A percentile compares a stretch with the other conserved stretches of the same genome.
Conservation (phyloP, 495 filamentous ascomycete genomes). For the Cladorrhinum samala region DNA sequence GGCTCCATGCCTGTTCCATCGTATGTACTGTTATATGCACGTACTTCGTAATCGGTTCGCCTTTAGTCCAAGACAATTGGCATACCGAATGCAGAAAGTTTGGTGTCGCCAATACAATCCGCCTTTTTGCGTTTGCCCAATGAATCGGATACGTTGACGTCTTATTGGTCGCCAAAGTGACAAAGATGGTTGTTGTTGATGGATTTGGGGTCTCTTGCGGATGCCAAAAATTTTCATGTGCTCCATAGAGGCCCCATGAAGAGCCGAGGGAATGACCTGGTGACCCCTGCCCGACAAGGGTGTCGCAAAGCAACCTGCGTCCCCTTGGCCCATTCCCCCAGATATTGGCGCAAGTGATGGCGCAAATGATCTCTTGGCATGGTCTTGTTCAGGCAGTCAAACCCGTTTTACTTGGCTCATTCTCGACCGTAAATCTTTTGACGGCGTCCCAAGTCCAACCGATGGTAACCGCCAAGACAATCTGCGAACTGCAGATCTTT, state of each 20-base stretch:
- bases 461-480: not conserved
- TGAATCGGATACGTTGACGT: not conserved
- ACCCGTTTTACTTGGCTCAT: slow-evolving; percentile 9
- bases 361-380: slow-evolving; percentile 14
- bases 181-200: not conserved
- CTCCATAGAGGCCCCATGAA: slow-evolving; percentile 13
- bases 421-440: not conserved
- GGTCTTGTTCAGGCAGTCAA: slow-evolving; percentile 23
- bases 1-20: too few species aligned
- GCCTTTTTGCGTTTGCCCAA: too few species aligned
- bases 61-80: too few species aligned
- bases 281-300: slow-evolving; percentile 9
- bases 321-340: slow-evolving; percentile 17
- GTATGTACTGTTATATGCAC: too few species aligned
- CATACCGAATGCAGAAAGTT: too few species aligned
- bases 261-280: slow-evolving; percentile 19
- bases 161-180: not conserved
- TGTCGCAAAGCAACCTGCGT: not conserved
- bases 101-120: too few species aligned
- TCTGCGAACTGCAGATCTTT: not conserved
- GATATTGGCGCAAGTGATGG: slow-evolving; percentile 11
- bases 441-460: not conserved
- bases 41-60: too few species aligned
- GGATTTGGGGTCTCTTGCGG: not conserved
- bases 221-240: slow-evolving; percentile 27